A percentile compares a stretch with the other conserved stretches of the same genome.
These are phyloP conservation scores for Clathrospora elynae DNA, from an alignment of 2,329 filamentous ascomycete genomes.

Conservation along the genomic window DNA sequence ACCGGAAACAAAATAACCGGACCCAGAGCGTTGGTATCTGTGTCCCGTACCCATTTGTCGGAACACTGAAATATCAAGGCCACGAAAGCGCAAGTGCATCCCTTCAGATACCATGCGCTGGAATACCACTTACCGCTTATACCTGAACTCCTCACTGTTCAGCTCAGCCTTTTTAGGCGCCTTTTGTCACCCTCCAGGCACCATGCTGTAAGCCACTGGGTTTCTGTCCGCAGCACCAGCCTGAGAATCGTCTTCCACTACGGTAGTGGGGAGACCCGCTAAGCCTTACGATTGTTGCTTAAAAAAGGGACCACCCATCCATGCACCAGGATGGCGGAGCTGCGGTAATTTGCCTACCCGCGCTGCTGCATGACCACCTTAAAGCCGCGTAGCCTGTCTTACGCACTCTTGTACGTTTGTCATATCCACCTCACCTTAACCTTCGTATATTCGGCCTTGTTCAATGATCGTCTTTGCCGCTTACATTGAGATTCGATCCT, in stretches of 20 bases:
- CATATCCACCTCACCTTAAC: not conserved
- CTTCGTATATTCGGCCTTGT: not conserved
- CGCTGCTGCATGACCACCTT: conserved; percentile 1
- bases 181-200: conserved; percentile 4
- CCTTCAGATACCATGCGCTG: not conserved
- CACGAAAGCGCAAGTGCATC: not conserved
- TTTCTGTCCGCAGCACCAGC: conserved; percentile 14
- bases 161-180: conserved; percentile 8
- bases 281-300: conserved; percentile 13
- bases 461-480: conserved; percentile 1
- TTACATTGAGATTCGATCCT: not conserved
- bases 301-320: conserved; percentile 6
- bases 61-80: not conserved
- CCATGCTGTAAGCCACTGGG: conserved; percentile 6
- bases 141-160: conserved; percentile 8
- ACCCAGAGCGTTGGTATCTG: conserved; percentile 3
- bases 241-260: conserved; percentile 5
- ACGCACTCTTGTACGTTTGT: not conserved
- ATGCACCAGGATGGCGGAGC: conserved; percentile 10
- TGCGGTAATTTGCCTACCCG: conserved; percentile 4
- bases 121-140: conserved; percentile 4
- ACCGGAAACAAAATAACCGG: conserved; percentile 7
- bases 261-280: conserved; percentile 8
- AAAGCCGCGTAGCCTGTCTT: too few species aligned
- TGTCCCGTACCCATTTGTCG: too few species aligned